These are phyloP conservation scores for Gossypium lobatum DNA, from an alignment of 441 rosid species.

Conservation along the genomic window DNA sequence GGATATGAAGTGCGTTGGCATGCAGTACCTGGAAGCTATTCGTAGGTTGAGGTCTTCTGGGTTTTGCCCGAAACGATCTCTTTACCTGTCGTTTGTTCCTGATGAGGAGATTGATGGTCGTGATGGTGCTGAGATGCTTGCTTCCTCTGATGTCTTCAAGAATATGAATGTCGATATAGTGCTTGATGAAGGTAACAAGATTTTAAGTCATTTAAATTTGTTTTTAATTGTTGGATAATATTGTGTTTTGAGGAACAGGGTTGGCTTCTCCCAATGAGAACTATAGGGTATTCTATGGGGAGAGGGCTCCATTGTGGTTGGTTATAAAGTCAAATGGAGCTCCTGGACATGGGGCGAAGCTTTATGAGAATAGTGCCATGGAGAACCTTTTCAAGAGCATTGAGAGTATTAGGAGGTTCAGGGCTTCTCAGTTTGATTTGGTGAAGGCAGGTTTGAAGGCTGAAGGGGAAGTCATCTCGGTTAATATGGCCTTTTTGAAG, in stretches of 20 bases:
- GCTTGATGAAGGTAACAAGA: constrained; percentile 76
- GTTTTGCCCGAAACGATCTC: constrained; percentile 56
- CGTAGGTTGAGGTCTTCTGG: constrained; percentile 58
- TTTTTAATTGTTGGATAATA: neutral
- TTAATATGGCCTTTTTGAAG: constrained; percentile 72
- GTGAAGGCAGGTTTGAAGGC: constrained; percentile 71
- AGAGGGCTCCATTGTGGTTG: constrained; percentile 82
- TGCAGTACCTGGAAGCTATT: constrained; percentile 88
- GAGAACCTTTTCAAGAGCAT: constrained; percentile 87
- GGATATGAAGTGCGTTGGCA: constrained; percentile 97
- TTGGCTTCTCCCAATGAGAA: constrained; percentile 60
- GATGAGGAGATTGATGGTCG: constrained; percentile 95
- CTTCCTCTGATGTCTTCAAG: constrained; percentile 49
- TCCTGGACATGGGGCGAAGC: constrained; percentile 94
- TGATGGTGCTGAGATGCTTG: constrained; percentile 73
- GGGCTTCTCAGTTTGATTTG: constrained; percentile 88
- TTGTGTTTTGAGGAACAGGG: constrained; percentile 34
- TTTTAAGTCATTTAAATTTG: neutral
- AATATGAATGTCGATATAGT: constrained; percentile 64
- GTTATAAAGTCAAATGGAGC: constrained; percentile 80
- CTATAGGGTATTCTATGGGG: constrained; percentile 68
- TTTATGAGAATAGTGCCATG: constrained; percentile 84
- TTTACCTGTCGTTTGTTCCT: constrained; percentile 70
- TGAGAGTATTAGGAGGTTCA: constrained; percentile 72
- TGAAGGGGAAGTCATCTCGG: constrained; percentile 85